Conservation (phyloP, 2,329 filamentous ascomycete species). For the Colletotrichum navitas region DNA sequence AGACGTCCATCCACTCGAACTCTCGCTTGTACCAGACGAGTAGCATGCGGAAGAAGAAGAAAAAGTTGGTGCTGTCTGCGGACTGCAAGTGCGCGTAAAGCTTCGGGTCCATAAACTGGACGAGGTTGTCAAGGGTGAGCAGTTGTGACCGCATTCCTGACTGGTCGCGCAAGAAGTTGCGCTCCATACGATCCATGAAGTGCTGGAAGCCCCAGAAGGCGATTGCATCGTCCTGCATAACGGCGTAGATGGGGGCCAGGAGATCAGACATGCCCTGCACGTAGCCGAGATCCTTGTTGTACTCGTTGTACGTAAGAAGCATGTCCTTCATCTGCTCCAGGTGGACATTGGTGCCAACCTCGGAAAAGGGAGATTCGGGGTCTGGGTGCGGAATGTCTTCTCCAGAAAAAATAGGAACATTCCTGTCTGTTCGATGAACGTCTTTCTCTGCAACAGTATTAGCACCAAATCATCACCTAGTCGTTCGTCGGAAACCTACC, state of each 20-base stretch:
- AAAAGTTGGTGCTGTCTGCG: constrained; percentile 97
- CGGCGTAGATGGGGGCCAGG: constrained; percentile 93
- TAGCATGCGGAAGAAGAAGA: constrained; percentile 99
- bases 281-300: constrained; percentile 94
- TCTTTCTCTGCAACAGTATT: constrained; percentile 82
- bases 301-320: constrained; percentile 98
- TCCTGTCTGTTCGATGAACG: constrained; percentile 95
- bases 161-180: constrained; percentile 95
- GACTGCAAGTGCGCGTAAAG: constrained; percentile 90
- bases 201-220: constrained; percentile 97
- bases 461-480: constrained; percentile 41
- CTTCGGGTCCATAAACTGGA: constrained; percentile 96
- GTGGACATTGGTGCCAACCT: constrained; percentile 94
- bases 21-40: constrained; percentile 99
- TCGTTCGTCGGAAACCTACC: constrained; percentile 68
- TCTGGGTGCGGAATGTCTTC: constrained; percentile 98
- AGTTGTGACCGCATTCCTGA: constrained; percentile 96
- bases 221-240: constrained; percentile 96
- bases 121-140: constrained; percentile 90
- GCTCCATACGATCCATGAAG: constrained; percentile 98
- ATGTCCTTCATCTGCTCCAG: constrained; percentile 99
- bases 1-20: constrained; percentile 88
- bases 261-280: constrained; percentile 99
- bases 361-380: constrained; percentile 93
- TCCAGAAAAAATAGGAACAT: constrained; percentile 93